Evolutionary conservation across 768 basidiomycete species (phyloP), one percentile per base, ranked within the genome.

Genomic region (Tricholomella constricta): DNA sequence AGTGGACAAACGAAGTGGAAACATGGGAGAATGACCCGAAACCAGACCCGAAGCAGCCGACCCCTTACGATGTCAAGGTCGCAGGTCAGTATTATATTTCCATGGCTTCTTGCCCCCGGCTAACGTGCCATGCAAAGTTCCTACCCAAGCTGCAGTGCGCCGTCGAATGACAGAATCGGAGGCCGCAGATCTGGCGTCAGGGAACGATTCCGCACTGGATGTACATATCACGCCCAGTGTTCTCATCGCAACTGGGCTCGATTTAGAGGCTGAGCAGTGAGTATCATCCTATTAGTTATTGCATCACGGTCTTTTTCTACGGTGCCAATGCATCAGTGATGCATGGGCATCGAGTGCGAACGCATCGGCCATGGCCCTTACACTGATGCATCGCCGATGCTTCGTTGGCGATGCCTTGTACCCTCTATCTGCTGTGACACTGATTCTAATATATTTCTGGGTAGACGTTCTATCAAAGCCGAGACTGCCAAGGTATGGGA

Each of bases 211-310:
- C 14, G n/a, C 51, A 2, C 43, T 57, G 6, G 54, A 61, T 31
- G 51, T 48, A 19, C 51, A 46, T 17, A 32, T 61, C 22, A 52
- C 51, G 26, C 48, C 41, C 14, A 54, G 49, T 37, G 52, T 45
- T 11, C 38, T 55, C 6, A 55, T 65, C 2, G 42, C 38, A 6
- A 49, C 37, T 9, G 57, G 61, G 10, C 38, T 64, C 2, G 63
- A 62, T 29, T 44, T 62, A 0, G 54, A 65, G 27, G 55, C 56
- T 23, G 55, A 61, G 20, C 61, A 62, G 63, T 65, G 27, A 29
- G 57, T 59, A 17, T 22, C 26, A 35, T 42, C 17, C 17, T 31
- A n/a, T 2, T 6, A 23, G 22, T 7, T 22, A 6, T 38, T 50
- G 29, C 48, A 50, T 50, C 29, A 50, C n/a, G n/a, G n/a, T n/a